These are phyloP conservation scores for Phaeolepiota aurea DNA, from an alignment of 768 basidiomycete genomes.

Conservation along the genomic window DNA sequence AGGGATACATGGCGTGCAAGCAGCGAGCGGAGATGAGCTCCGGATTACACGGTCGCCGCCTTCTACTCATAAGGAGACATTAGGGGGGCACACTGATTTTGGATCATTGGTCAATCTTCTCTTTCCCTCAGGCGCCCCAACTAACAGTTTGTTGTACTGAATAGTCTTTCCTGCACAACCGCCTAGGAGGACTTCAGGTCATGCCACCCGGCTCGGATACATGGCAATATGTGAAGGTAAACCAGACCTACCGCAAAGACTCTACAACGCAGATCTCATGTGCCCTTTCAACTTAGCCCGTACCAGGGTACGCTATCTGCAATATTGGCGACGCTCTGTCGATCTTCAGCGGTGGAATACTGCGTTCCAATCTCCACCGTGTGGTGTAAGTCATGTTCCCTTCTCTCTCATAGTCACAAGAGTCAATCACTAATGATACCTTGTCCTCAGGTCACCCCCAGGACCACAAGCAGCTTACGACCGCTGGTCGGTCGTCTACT, in stretches of 20 bases:
- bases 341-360: constrained; percentile 55
- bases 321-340: constrained; percentile 57
- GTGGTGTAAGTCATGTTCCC: constrained; percentile 37
- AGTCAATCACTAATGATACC: neutral
- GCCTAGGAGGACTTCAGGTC: constrained; percentile 64
- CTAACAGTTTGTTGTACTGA: neutral
- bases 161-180: constrained; percentile 62
- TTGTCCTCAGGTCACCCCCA: constrained; percentile 32
- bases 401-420: neutral
- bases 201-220: constrained; percentile 48
- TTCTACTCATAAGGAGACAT: constrained; percentile 23
- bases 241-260: neutral
- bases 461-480: constrained; percentile 36
- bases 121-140: too few species aligned
- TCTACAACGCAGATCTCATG: too few species aligned
- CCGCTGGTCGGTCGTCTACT: constrained; percentile 55
- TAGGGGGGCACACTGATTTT: constrained; percentile 70
- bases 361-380: constrained; percentile 59
- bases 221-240: constrained; percentile 65
- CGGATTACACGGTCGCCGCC: constrained; percentile 38
- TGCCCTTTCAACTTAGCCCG: constrained; percentile 21
- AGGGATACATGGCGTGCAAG: constrained; percentile 32
- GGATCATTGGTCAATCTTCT: constrained; percentile 48
- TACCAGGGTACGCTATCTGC: constrained; percentile 50
- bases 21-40: constrained; percentile 49